Conservation (phyloP, 1,284 basidiomycete species). For the Ustilago shanxiensis region DNA sequence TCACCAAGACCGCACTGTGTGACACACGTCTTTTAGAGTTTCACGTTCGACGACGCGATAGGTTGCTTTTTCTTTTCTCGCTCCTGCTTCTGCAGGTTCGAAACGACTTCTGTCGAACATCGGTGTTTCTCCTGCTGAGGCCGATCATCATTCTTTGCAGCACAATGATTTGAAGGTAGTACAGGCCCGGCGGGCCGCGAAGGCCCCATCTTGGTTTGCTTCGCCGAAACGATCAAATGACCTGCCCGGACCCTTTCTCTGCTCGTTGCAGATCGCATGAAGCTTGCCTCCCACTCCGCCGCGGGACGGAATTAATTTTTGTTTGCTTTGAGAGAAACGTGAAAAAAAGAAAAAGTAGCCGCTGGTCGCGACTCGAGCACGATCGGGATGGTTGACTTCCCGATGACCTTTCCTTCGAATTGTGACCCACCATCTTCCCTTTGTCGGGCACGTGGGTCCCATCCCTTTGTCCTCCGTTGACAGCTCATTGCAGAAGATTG, state of each 20-base stretch:
- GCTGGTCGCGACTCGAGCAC: too few species aligned
- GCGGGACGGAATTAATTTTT: not conserved
- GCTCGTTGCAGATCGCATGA: constrained; percentile 6
- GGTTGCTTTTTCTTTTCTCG: constrained; percentile 1
- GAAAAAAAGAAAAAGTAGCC: not conserved
- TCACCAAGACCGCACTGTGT: constrained; percentile 6
- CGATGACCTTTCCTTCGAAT: not conserved
- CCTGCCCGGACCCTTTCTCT: not conserved
- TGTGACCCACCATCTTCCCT: not conserved
- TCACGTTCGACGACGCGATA: constrained; percentile 4
- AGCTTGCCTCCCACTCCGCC: not conserved
- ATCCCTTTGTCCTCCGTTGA: constrained; percentile 6
- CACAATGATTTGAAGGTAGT: not conserved
- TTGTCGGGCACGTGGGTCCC: not conserved
- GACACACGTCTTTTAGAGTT: constrained; percentile 8
- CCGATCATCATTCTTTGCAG: not conserved
- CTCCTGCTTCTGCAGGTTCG: not conserved
- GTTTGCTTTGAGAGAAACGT: not conserved
- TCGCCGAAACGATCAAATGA: not conserved
- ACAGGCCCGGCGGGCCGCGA: not conserved
- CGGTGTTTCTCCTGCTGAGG: not conserved
- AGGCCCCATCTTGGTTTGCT: not conserved
- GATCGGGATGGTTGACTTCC: not conserved
- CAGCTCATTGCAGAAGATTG: not conserved
- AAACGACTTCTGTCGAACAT: not conserved